phyloP scores from a whole-genome alignment of 2,329 filamentous ascomycete genomes.

The Cucurbitaria berberidis region DNA sequence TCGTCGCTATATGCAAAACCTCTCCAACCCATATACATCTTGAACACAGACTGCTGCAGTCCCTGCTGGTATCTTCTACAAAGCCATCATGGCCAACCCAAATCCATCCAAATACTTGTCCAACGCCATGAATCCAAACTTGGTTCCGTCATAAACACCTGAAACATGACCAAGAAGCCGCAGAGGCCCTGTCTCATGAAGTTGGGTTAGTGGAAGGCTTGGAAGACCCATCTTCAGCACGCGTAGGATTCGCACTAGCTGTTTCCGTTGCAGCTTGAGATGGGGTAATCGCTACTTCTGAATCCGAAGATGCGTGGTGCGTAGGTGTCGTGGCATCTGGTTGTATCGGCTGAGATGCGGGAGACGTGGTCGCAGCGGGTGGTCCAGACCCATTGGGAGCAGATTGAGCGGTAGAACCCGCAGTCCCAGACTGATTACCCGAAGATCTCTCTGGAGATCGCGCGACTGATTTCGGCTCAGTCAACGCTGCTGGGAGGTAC shows the following conservation, averaged over 20 bases:
- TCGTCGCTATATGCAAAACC: constrained; percentile 10
- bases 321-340: constrained; percentile 1
- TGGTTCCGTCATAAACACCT: background rate
- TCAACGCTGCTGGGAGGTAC: constrained; percentile 18
- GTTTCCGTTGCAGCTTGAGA: background rate
- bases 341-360: background rate
- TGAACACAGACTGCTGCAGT: background rate
- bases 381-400: no score
- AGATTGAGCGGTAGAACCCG: background rate
- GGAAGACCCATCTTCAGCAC: background rate
- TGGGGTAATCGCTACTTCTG: constrained; percentile 13
- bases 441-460: constrained; percentile 12
- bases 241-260: background rate
- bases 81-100: background rate
- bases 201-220: background rate
- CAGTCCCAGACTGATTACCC: background rate
- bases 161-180: background rate
- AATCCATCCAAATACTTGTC: background rate
- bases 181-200: background rate
- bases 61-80: no score
- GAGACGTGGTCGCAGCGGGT: background rate
- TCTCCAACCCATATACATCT: constrained; percentile 6
- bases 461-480: constrained; percentile 16
- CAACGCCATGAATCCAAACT: background rate
- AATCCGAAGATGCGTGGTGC: constrained; percentile 9